Base-by-base conservation (phyloP, 225 moss, liverwort and hornwort species). In the Sphagnum contortum region DNA sequence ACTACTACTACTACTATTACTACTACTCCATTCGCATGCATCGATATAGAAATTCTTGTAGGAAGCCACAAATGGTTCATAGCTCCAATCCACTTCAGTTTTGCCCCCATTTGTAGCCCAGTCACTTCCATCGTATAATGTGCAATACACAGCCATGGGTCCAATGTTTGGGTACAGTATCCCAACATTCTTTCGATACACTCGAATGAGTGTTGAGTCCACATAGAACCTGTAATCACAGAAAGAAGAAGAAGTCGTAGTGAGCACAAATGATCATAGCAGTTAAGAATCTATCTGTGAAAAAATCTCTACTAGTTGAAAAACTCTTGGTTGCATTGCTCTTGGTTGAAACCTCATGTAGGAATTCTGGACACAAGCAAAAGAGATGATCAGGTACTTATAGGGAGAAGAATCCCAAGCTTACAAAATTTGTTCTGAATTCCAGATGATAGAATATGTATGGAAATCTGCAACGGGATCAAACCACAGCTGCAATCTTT, bases 391-490 rank as follows among this genome's bases (percentile, higher is more conserved):
- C 29, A 29, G 29, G 29, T 29, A 29, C 29, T 29, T 29, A 29
- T 29, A 29, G 29, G 29, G 29, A 29, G 29, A 29, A 29, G 29
- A 29, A 29, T 0, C 29, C 29, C 29, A 57, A 5, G 70, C 80
- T 59, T 80, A 90, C 90, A 90, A 58, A 64, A 90, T 65, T 48
- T 75, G 70, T 6, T 83, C 57, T 61, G 61, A 76, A 64, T 90
- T 90, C 90, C 90, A 90, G 8, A 90, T 48, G 12, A 83, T 71
- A 12, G 77, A 72, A 66, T 90, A 90, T 5, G 75, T 84, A 57
- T 90, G 87, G 68, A 67, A 84, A 54, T 81, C 79, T 1, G 64
- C 48, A 6, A 76, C 79, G 48, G 90, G 87, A 59, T 90, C 87
- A 6, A 87, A 90, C 90, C 87, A 90, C 10, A 87, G 70, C 64